phyloP scores from a whole-genome alignment of 345 rosid genomes.

The Citrus mangshanensis region DNA sequence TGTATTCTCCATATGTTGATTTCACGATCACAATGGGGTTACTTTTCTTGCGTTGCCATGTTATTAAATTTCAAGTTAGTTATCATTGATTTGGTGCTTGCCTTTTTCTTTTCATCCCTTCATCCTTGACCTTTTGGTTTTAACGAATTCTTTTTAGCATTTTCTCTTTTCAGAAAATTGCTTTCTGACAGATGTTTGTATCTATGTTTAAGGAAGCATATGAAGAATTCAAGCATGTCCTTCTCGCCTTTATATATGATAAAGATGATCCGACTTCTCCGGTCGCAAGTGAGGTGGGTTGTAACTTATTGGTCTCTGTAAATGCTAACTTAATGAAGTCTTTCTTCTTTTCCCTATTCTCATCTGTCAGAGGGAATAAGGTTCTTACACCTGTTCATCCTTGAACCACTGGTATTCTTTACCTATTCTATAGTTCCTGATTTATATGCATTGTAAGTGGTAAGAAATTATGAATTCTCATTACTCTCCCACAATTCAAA shows the following conservation, averaged over 20 bases:
- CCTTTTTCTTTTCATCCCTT: neutral
- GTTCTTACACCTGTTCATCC: neutral
- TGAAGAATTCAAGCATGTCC: conserved; percentile 94
- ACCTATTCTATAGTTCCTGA: neutral
- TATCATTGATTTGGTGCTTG: neutral
- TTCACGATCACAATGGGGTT: neutral
- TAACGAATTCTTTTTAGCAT: neutral
- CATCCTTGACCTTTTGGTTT: neutral
- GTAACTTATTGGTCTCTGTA: neutral
- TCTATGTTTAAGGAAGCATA: conserved; percentile 89
- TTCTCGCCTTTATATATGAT: conserved; percentile 87
- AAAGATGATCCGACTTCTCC: conserved; percentile 80
- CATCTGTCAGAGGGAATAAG: neutral
- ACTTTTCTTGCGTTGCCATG: neutral
- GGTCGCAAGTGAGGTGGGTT: conserved; percentile 75
- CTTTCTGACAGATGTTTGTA: conserved; percentile 29
- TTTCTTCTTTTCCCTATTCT: neutral
- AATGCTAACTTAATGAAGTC: neutral
- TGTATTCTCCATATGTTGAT: neutral
- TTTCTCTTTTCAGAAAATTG: neutral
- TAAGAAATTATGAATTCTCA: neutral
- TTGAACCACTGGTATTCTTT: neutral
- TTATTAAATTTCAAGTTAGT: neutral
- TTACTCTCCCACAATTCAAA: neutral
- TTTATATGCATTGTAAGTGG: neutral